phyloP scores from a whole-genome alignment of 73 alveolate genomes.

The Tetrahymena elliotti region DNA sequence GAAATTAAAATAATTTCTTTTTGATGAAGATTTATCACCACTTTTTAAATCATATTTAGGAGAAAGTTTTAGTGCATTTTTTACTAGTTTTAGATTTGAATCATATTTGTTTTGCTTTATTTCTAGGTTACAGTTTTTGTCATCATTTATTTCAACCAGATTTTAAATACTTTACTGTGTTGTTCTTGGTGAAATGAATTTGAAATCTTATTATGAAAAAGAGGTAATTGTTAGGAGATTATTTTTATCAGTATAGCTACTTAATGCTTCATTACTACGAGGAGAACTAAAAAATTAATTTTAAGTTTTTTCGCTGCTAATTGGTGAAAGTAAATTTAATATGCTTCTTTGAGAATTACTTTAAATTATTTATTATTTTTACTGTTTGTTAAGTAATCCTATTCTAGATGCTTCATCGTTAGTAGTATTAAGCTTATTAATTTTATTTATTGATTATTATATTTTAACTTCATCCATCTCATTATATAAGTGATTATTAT shows the following conservation, averaged over 20 bases:
- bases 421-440: not conserved
- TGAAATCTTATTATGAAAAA: not conserved
- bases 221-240: not conserved
- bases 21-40: too few species aligned
- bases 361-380: too few species aligned
- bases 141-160: not conserved
- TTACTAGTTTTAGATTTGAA: too few species aligned
- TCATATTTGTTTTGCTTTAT: not conserved
- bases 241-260: not conserved
- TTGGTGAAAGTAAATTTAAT: not conserved
- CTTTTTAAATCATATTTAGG: not conserved
- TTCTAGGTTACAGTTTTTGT: not conserved
- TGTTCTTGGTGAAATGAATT: not conserved
- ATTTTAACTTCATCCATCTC: not conserved
- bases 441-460: not conserved
- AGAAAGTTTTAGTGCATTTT: not conserved
- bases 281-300: not conserved
- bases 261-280: not conserved
- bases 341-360: too few species aligned
- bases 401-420: not conserved
- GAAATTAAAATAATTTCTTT: too few species aligned
- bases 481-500: not conserved
- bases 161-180: not conserved
- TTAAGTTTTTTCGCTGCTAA: not conserved
- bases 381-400: not conserved